Percentiles rank a stretch among this genome's conserved stretches.
Evolutionary conservation across 441 rosid species (phyloP).

Genomic region (Gossypium aridum): DNA sequence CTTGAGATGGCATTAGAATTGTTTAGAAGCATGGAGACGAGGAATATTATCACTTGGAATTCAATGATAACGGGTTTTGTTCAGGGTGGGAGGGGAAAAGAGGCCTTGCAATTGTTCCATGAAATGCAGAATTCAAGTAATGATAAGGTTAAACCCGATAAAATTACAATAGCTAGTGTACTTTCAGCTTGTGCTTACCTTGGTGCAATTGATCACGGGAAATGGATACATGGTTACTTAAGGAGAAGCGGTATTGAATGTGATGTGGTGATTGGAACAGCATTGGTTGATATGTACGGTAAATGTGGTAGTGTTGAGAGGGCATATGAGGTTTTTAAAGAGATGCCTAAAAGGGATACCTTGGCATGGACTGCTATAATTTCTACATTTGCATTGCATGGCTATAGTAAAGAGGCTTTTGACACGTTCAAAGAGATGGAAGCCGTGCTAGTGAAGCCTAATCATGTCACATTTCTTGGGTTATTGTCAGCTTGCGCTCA

Average conservation of each 20-base stretch:
- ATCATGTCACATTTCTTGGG: conserved; percentile 50
- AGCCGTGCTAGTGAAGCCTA: conserved; percentile 36
- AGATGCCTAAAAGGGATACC: conserved; percentile 42
- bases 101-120: conserved; percentile 41
- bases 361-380: conserved; percentile 59
- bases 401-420: conserved; percentile 41
- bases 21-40: conserved; percentile 30
- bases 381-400: conserved; percentile 49
- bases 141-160: conserved; percentile 36
- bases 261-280: conserved; percentile 48
- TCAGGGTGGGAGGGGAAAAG: conserved; percentile 46
- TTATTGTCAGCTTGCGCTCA: conserved; percentile 58
- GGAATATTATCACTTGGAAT: conserved; percentile 47
- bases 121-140: conserved; percentile 34
- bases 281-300: conserved; percentile 60
- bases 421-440: conserved; percentile 38
- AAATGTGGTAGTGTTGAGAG: conserved; percentile 45
- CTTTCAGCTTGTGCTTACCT: conserved; percentile 58
- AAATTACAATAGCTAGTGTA: conserved; percentile 46
- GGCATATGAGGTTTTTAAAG: conserved; percentile 40
- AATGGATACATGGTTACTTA: conserved; percentile 45
- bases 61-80: conserved; percentile 49
- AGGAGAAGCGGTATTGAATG: conserved; percentile 37
- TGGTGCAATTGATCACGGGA: conserved; percentile 50
- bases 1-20: conserved; percentile 35